Conservation (phyloP, 176 grass and related monocot species). For the Hordeum marinum region DNA sequence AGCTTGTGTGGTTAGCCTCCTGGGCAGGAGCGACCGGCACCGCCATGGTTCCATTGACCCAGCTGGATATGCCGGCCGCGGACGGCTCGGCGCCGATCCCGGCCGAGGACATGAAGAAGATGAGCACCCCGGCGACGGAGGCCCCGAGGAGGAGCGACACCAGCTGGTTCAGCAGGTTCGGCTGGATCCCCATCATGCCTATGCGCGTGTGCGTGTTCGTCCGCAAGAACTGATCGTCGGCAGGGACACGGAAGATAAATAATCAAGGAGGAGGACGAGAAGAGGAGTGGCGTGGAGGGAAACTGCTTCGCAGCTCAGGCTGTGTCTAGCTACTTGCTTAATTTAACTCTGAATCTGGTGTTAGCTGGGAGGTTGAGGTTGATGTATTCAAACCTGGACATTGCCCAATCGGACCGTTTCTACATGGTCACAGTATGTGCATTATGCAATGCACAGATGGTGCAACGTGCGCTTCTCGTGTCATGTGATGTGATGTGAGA, state of each 20-base stretch:
- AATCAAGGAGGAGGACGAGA: not conserved
- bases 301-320: slow-evolving; percentile 3
- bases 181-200: slow-evolving; percentile 31
- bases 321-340: not conserved
- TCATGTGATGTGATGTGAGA: not conserved
- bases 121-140: slow-evolving; percentile 43
- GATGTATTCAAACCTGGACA: slow-evolving; percentile 27
- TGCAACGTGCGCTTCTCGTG: slow-evolving; percentile 11
- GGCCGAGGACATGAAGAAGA: slow-evolving; percentile 51
- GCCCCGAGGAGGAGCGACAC: slow-evolving; percentile 63
- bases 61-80: slow-evolving; percentile 32
- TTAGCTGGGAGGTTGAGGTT: not conserved
- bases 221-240: not conserved
- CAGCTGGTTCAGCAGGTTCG: slow-evolving; percentile 44
- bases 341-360: not conserved
- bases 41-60: slow-evolving; percentile 22
- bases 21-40: not conserved
- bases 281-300: slow-evolving; percentile 17
- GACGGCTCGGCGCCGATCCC: not conserved
- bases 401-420: slow-evolving; percentile 29
- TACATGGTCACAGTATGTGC: not conserved
- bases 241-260: not conserved
- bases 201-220: not conserved
- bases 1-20: not conserved
- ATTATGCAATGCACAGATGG: not conserved